Evolutionary conservation across 768 basidiomycete genomes (phyloP).

Genomic region (Macrolepiota dolichaula): DNA sequence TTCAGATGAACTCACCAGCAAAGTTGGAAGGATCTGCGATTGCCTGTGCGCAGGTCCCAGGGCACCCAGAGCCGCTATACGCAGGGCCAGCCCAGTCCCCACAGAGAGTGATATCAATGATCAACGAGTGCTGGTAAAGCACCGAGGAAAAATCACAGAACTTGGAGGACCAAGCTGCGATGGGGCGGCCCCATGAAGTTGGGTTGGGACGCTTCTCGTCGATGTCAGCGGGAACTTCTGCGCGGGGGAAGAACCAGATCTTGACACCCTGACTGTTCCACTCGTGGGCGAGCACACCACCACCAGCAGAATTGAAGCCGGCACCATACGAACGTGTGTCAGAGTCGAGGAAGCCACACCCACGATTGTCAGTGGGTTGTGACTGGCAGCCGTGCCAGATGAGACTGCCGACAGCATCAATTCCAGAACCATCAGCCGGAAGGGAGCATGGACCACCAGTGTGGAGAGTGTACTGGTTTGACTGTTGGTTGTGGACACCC

Average conservation of each 20-base stretch:
- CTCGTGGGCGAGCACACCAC: slow-evolving; percentile 52
- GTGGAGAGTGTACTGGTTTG: slow-evolving; percentile 67
- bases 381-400: slow-evolving; percentile 35
- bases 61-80: slow-evolving; percentile 32
- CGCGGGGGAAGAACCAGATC: slow-evolving; percentile 52
- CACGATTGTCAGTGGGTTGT: slow-evolving; percentile 34
- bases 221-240: slow-evolving; percentile 50
- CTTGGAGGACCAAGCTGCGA: slow-evolving; percentile 44
- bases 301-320: slow-evolving; percentile 38
- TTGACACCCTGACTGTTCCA: slow-evolving; percentile 50
- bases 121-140: slow-evolving; percentile 47
- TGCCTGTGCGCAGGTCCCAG: slow-evolving; percentile 39
- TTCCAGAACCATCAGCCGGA: slow-evolving; percentile 20
- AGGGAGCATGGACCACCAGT: slow-evolving; percentile 39
- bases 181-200: slow-evolving; percentile 46
- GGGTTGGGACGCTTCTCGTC: slow-evolving; percentile 41
- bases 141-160: slow-evolving; percentile 45
- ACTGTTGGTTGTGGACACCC: slow-evolving; percentile 55
- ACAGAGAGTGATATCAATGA: slow-evolving; percentile 44
- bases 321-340: slow-evolving; percentile 34
- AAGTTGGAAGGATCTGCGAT: slow-evolving; percentile 58
- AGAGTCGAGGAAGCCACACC: slow-evolving; percentile 45
- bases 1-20: slow-evolving; percentile 21
- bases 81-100: slow-evolving; percentile 39
- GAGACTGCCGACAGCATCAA: slow-evolving; percentile 22